Base-by-base conservation (phyloP, 805 yeast species). In the Torulaspora gathmanii region DNA sequence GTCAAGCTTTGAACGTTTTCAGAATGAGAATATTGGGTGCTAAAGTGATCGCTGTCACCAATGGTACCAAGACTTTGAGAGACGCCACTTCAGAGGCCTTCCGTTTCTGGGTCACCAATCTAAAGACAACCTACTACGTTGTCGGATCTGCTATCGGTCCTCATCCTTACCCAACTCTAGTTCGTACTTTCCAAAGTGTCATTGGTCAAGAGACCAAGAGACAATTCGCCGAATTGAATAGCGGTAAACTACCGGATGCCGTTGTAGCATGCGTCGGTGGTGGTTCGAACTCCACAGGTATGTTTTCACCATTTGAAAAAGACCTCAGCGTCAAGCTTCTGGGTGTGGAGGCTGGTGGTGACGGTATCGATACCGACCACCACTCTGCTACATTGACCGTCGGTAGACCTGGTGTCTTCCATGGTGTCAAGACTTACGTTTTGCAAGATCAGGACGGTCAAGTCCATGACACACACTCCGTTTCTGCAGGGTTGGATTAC, bases 241-340 rank as follows among this genome's bases (percentile, higher is more conserved):
- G 79, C 50, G 95, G 95, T 33, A 82, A 79, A 58, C 74, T 93
- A 53, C 99, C 99, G 38, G 86, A 93, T 60, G 88, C 90, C 15
- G 80, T 93, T 33, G 96, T 93, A 51, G 99, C 99, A 1, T 93
- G 99, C 75, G 99, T 93, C 40, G 99, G 99, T 60, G 99, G 99
- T 61, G 99, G 99, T 45, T 88, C 96, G 15, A 93, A 93, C 75
- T 83, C 96, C 41, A 80, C 95, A 26, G 99, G 99, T 66, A 80
- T 91, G 78, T 93, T 93, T 69, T 82, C 88, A 17, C 97, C 98
- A 44, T 93, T 93, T 63, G 95, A 88, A 64, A 72, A 86, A 13
- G 96, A 89, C 64, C 53, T 64, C 12, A 71, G 78, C 7, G 99
- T 93, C 36, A 79, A 78, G 61, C 72, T 93, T 63, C 70, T 90